Percentiles rank a stretch among this genome's conserved stretches.
phyloP scores from a whole-genome alignment of 179 eudicot genomes.

The Nepenthes alata region DNA sequence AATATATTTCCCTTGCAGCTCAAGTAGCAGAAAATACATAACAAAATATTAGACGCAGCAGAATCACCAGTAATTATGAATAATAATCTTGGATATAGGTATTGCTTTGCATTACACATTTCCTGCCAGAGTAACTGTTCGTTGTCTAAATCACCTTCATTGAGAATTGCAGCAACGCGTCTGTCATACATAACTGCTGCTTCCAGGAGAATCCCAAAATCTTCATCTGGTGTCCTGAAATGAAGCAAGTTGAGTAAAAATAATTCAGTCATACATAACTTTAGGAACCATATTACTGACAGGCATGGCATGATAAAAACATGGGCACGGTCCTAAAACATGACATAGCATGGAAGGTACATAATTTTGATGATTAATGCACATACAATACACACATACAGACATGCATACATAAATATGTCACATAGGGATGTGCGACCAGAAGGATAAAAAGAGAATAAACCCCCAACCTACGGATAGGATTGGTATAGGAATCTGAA shows the following conservation, averaged over 20 bases:
- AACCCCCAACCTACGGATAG: no score
- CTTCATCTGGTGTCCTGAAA: constrained; percentile 96
- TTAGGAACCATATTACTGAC: no score
- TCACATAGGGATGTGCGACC: no score
- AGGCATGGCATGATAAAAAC: no score
- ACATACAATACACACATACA: no score
- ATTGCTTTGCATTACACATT: constrained; percentile 45
- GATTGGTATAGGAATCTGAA: no score
- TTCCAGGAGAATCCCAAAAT: constrained; percentile 85
- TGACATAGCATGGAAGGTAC: no score
- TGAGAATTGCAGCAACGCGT: constrained; percentile 77
- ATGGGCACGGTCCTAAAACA: no score
- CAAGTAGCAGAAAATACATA: neutral
- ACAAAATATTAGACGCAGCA: neutral
- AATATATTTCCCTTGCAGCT: neutral
- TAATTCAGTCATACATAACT: no score
- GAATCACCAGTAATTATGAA: constrained; percentile 79
- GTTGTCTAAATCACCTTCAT: constrained; percentile 59
- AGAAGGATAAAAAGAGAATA: no score
- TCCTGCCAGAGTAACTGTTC: constrained; percentile 56
- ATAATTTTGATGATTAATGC: no score
- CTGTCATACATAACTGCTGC: constrained; percentile 98
- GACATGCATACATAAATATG: no score
- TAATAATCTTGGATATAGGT: constrained; percentile 61
- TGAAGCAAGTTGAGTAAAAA: neutral